phyloP scores from a whole-genome alignment of 306 rosid species.

The Cyamopsis tetragonoloba region DNA sequence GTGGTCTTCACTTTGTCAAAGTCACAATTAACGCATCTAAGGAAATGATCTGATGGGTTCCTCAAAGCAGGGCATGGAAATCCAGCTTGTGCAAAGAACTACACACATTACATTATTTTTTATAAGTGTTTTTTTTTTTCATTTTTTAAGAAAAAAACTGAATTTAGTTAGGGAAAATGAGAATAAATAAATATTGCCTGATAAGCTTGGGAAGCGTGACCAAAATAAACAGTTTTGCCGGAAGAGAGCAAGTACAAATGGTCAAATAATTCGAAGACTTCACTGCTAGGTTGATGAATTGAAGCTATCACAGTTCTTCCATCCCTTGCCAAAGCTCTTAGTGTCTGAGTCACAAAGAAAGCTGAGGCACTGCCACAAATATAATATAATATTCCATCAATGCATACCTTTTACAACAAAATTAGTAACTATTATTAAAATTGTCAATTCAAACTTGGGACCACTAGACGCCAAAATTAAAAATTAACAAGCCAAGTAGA shows the following conservation, averaged over 20 bases:
- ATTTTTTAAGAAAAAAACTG: too few species aligned
- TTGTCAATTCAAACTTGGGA: too few species aligned
- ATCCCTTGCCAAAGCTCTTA: constrained; percentile 79
- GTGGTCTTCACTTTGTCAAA: constrained; percentile 92
- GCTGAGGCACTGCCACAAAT: constrained; percentile 99
- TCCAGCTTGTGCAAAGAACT: constrained; percentile 97
- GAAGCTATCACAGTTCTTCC: constrained; percentile 97
- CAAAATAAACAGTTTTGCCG: constrained; percentile 92
- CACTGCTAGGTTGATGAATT: constrained; percentile 98
- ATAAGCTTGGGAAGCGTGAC: constrained; percentile 88
- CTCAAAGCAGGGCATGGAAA: constrained; percentile 98
- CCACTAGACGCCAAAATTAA: too few species aligned
- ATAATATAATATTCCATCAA: too few species aligned
- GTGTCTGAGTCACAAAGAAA: constrained; percentile 90
- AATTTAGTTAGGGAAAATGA: not conserved
- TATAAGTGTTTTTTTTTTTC: too few species aligned
- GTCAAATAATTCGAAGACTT: constrained; percentile 93
- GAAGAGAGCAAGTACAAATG: constrained; percentile 86
- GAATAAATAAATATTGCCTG: constrained; percentile 40
- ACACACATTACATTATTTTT: too few species aligned
- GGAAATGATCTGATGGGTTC: constrained; percentile 97
- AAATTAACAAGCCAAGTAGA: too few species aligned
- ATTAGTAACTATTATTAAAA: too few species aligned
- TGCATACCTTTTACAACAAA: too few species aligned
- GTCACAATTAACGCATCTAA: constrained; percentile 86